Base-by-base conservation (phyloP, 2,329 filamentous ascomycete genomes). In the Ophiosphaerella herpotricha region DNA sequence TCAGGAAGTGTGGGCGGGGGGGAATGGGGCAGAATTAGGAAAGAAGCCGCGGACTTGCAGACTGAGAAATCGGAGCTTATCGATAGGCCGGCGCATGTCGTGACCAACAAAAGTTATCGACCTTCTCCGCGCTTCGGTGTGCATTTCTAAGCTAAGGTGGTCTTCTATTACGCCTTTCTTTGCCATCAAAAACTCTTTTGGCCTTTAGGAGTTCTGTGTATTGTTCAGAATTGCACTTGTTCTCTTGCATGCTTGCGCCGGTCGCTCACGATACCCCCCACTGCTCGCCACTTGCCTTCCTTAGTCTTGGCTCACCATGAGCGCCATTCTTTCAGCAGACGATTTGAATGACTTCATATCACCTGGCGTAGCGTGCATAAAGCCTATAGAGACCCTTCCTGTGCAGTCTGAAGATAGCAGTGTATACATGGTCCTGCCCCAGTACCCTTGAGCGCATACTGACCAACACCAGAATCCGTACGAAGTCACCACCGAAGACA, bases 271-370 rank as follows among this genome's bases (percentile, higher is more conserved):
- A 29, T 33, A 23, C 33, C 16, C 18, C 43, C 35, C 54, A 36
- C 39, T 24, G 37, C 50, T 53, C 48, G 50, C 54, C 59, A 58
- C 54, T 36, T 44, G 50, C 48, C 44, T 48, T 38, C 43, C 50
- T 50, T 57, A 50, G 36, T 59, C 52, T 18, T 29, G 35, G 51
- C 56, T 57, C 60, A 67, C 51, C 47, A 99, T 99, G 94, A 96
- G 91, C 72, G 94, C 94, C 56, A 99, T 99, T 67, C 88, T 99
- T 66, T 97, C 92, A 48, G 88, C 89, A 67, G 93, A 99, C 79
- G 92, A 97, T 74, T 82, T 99, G 54, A 99, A 99, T 80, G 94
- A 99, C 80, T 99, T 99, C 78, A 99, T 99, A 72, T 94, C 90
- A 49, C 94, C 94, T 12, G 92, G 93, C 55, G 92, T 99, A 68